Evolutionary conservation across 2,329 filamentous ascomycete species (phyloP).

Genomic region (Exserohilum turcica): DNA sequence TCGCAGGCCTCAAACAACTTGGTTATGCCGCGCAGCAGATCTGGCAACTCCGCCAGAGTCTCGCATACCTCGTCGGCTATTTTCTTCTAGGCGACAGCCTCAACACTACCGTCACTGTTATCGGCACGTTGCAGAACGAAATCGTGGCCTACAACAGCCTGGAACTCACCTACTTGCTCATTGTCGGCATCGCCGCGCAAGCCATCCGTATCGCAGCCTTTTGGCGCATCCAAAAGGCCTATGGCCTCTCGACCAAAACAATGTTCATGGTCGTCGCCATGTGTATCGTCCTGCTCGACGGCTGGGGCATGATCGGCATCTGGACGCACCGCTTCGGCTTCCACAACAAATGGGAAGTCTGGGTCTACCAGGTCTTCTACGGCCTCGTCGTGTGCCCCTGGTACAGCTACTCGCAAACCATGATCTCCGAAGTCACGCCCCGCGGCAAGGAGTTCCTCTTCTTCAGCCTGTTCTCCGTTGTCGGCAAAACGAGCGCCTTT

Average conservation of each 20-base stretch:
- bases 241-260: slow-evolving; percentile 64
- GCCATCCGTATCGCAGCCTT: slow-evolving; percentile 66
- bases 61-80: slow-evolving; percentile 67
- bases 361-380: slow-evolving; percentile 60
- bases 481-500: slow-evolving; percentile 70
- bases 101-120: slow-evolving; percentile 72
- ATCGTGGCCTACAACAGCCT: slow-evolving; percentile 69
- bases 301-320: slow-evolving; percentile 65
- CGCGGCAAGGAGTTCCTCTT: slow-evolving; percentile 72
- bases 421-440: slow-evolving; percentile 72
- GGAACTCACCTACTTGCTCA: slow-evolving; percentile 67
- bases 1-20: slow-evolving; percentile 63
- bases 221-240: slow-evolving; percentile 66
- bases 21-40: slow-evolving; percentile 63
- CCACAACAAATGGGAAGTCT: slow-evolving; percentile 60
- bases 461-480: slow-evolving; percentile 71
- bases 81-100: slow-evolving; percentile 72
- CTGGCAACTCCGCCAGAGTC: slow-evolving; percentile 67
- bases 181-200: slow-evolving; percentile 69
- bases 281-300: slow-evolving; percentile 64
- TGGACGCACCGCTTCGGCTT: slow-evolving; percentile 61
- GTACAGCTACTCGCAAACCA: slow-evolving; percentile 73
- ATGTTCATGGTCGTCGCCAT: slow-evolving; percentile 71
- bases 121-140: slow-evolving; percentile 67
- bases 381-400: slow-evolving; percentile 71